Conservation (phyloP, 768 basidiomycete genomes). For the Boletus reticuloceps region DNA sequence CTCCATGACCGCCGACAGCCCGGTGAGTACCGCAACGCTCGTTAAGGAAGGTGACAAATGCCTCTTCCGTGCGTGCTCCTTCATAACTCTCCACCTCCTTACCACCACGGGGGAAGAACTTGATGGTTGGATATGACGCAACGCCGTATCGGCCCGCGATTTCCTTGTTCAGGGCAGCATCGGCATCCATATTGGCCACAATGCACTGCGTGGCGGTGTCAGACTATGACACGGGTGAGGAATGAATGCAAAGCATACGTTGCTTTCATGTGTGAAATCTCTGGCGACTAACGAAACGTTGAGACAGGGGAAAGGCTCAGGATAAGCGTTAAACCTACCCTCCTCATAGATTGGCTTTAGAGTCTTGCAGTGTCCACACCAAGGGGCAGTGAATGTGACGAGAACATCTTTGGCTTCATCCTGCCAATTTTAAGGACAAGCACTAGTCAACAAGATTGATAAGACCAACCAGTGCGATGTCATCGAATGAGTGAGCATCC, state of each 20-base stretch:
- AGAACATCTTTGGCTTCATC: conserved; percentile 77
- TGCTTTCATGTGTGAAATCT: conserved; percentile 73
- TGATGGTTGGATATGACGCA: conserved; percentile 86
- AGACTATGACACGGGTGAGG: not conserved
- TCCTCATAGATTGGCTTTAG: conserved; percentile 87
- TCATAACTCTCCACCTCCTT: conserved; percentile 67
- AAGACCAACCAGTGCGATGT: conserved; percentile 59
- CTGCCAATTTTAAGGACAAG: conserved; percentile 30
- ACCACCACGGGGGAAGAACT: conserved; percentile 82
- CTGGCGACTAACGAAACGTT: conserved; percentile 54
- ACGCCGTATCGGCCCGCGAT: conserved; percentile 73
- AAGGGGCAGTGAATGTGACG: conserved; percentile 80
- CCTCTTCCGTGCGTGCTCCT: conserved; percentile 67
- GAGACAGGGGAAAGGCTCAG: not conserved
- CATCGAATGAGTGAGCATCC: conserved; percentile 70
- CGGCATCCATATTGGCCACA: conserved; percentile 89
- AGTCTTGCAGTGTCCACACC: conserved; percentile 95
- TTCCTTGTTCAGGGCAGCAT: conserved; percentile 74
- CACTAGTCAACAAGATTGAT: not conserved
- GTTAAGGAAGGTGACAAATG: conserved; percentile 78
- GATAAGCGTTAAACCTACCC: conserved; percentile 36
- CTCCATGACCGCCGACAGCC: conserved; percentile 62
- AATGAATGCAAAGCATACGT: conserved; percentile 43
- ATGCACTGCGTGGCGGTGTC: conserved; percentile 56
- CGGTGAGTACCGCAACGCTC: conserved; percentile 85